Base-by-base conservation (phyloP, 768 basidiomycete species). In the Candolleomyces aberdarensis region DNA sequence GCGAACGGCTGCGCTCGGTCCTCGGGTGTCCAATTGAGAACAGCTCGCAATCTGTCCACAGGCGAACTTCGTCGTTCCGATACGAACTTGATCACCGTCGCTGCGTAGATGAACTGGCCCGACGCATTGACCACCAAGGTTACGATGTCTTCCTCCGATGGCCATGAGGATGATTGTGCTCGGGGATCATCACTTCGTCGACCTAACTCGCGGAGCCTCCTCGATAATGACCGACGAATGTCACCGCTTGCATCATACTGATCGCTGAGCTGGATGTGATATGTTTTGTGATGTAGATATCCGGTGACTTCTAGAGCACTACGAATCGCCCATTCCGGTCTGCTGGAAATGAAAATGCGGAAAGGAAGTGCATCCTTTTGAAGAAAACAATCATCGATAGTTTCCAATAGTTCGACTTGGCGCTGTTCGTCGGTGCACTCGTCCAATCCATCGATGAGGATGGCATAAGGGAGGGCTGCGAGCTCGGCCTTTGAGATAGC, bases 371-470 rank as follows among this genome's bases (percentile, higher is more conserved):
- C 19, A 20, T 17, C 40, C 51, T 26, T 44, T 31, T 19, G 26
- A 5, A 58, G 44, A 41, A 56, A n/a, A 31, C 56, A 52, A 7
- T 46, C 43, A 20, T 31, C 40, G 36, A 67, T 60, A n/a, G 52
- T 36, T 15, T 50, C 13, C 14, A 65, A 41, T 36, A 63, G 47
- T 4, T 63, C 49, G 11, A 43, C 31, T 44, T 67, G 64, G 17
- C 47, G 46, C 1, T 59, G 31, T 11, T 56, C 51, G 3, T 58
- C 64, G 4, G n/a, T n/a, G 47, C 64, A 67, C 22, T 67, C 64
- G 36, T 67, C 64, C 15, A 56, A 41, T 1, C 63, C 63, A 11
- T 64, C 63, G 14, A 64, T 53, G 26, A 57, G 58, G 41, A 64
- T 31, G 22, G 26, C 48, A 3, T 56, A 31, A 19, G 44, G 47